These are phyloP conservation scores for Neofusicoccum parvum DNA, from an alignment of 2,329 filamentous ascomycete species.

Conservation along the genomic window DNA sequence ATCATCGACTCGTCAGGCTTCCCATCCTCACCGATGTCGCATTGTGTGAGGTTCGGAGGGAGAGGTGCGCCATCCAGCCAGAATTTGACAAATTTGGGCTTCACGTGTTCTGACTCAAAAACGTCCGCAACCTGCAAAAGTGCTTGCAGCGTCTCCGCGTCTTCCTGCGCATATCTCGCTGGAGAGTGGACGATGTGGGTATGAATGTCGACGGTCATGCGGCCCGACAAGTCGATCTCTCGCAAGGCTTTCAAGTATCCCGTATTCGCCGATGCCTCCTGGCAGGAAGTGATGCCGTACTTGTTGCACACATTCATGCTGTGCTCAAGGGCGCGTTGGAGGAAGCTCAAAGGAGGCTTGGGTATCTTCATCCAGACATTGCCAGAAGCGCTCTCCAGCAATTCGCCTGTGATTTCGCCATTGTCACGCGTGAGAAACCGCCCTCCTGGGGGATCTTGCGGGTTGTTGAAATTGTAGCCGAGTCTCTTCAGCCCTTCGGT, in stretches of 20 bases:
- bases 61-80: constrained; percentile 39
- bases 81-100: constrained; percentile 39
- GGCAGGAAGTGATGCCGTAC: too few relatives aligned
- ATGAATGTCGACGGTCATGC: too few relatives aligned
- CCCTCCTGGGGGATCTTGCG: constrained; percentile 28
- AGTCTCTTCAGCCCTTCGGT: constrained; percentile 30
- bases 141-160: neutral
- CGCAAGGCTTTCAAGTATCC: too few relatives aligned
- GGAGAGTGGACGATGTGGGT: too few relatives aligned
- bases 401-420: constrained; percentile 34
- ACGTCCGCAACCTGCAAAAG: constrained; percentile 30
- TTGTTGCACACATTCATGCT: too few relatives aligned
- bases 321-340: too few relatives aligned
- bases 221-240: too few relatives aligned
- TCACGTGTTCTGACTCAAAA: constrained; percentile 32
- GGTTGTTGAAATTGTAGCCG: constrained; percentile 29
- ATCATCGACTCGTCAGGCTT: constrained; percentile 30
- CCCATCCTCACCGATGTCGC: constrained; percentile 30
- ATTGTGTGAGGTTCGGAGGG: constrained; percentile 34
- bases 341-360: too few relatives aligned
- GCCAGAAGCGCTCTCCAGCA: constrained; percentile 29
- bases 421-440: constrained; percentile 29
- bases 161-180: neutral
- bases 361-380: neutral
- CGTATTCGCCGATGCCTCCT: too few relatives aligned